phyloP scores from a whole-genome alignment of 2,329 filamentous ascomycete species.

The Fusarium oligoseptatum region DNA sequence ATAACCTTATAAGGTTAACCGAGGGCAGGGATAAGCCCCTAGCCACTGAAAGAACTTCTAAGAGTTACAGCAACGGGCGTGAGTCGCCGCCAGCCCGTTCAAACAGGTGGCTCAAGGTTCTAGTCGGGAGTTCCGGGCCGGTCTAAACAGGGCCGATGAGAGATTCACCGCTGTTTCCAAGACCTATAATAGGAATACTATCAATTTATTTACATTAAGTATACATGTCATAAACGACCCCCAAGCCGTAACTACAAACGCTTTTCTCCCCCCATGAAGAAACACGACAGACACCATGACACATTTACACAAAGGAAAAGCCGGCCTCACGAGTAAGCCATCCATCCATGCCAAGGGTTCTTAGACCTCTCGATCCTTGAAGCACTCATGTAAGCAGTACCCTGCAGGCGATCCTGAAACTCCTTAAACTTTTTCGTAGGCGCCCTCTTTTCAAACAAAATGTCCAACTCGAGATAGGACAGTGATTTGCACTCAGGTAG shows the following conservation, averaged over 20 bases:
- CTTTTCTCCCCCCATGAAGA: not conserved
- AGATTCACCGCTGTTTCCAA: not conserved
- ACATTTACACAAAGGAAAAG: not conserved
- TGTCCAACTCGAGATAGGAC: conserved; percentile 46
- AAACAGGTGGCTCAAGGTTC: not conserved
- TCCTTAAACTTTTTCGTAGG: conserved; percentile 50
- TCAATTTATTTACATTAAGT: not conserved
- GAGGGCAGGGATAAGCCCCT: not conserved
- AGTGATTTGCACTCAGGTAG: conserved; percentile 47
- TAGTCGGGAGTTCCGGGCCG: not conserved
- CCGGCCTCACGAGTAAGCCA: conserved; percentile 35
- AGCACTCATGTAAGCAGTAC: conserved; percentile 38
- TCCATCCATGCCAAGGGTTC: conserved; percentile 44
- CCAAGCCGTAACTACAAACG: not conserved
- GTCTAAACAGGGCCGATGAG: not conserved
- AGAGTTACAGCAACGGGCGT: not conserved
- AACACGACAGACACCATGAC: not conserved
- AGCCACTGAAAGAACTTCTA: not conserved
- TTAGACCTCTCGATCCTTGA: conserved; percentile 34
- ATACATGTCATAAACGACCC: not conserved
- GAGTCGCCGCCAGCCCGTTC: not conserved
- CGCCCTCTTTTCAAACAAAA: conserved; percentile 47
- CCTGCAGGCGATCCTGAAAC: conserved; percentile 39
- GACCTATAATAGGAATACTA: not conserved
- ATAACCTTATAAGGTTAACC: not conserved